Base-by-base conservation (phyloP, 345 rosid genomes). In the Ceriops zippeliana region DNA sequence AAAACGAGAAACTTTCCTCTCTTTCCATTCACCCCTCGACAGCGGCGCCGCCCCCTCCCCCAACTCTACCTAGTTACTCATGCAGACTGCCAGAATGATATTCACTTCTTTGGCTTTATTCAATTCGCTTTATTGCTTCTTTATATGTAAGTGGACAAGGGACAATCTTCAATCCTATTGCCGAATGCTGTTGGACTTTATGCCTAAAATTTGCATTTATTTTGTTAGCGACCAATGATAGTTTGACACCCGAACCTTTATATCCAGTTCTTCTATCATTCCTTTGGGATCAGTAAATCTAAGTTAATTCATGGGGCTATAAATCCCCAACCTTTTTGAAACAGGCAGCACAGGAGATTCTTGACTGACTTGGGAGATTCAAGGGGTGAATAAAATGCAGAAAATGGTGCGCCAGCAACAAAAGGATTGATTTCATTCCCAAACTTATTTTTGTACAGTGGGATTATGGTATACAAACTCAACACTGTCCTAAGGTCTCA, bases 361-460 rank as follows among this genome's bases (percentile, higher is more conserved):
- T 20, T 34, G 6, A n/a, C 46, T 17, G 10, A 32, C 52, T 20
- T 28, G 4, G 34, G 54, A 46, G 63, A 34, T 56, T 38, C 22
- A 37, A 7, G 9, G 52, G 5, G 3, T 42, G 22, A 22, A 15
- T 38, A 3, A 56, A n/a, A 22, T 15, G 30, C 8, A 57, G 51
- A 10, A 68, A 47, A 20, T 65, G 37, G 38, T 35, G 73, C 52
- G 71, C 54, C 52, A 56, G 24, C 30, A 65, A 31, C 19, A 71
- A 51, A 63, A 69, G 42, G 51, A 57, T 68, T 42, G 73, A 20
- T 63, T 70, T 65, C 73, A 73, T 70, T 84, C 79, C 83, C 84
- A 72, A 26, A 63, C 59, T 84, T 84, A 84, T 84, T 82, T 80
- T 37, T 68, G 28, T 79, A 81, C 82, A 79, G 16, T 68, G 80